Evolutionary conservation across 768 basidiomycete species (phyloP).

Genomic region (Russula foetens): DNA sequence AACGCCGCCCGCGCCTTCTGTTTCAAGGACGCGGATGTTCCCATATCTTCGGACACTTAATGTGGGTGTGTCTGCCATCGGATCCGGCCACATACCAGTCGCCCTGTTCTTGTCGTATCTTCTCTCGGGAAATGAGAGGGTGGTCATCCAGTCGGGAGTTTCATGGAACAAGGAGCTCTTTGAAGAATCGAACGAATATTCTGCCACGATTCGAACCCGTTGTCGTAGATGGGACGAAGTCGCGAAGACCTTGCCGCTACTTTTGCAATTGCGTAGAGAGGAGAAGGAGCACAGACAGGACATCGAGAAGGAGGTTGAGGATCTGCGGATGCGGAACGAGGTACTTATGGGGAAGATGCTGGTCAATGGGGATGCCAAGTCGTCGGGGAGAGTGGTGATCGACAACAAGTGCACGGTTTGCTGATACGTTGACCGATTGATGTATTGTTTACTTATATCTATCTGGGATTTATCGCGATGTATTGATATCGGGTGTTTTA

Average conservation of each 20-base stretch:
- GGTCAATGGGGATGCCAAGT: not conserved
- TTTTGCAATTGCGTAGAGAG: conserved; percentile 15
- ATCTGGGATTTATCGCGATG: not conserved
- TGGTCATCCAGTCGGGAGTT: conserved; percentile 8
- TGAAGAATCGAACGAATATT: conserved; percentile 1
- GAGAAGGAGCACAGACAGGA: conserved; percentile 14
- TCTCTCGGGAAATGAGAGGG: conserved; percentile 6
- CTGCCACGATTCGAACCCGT: not conserved
- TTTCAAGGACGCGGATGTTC: not conserved
- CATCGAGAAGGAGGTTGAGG: conserved; percentile 19
- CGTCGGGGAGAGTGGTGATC: not conserved
- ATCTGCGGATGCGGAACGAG: conserved; percentile 20
- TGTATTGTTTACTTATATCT: not conserved
- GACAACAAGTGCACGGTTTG: conserved; percentile 9
- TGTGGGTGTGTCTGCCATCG: conserved; percentile 18
- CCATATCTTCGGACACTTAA: conserved; percentile 5
- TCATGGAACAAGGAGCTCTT: conserved; percentile 9
- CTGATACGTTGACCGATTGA: not conserved
- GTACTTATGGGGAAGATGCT: conserved; percentile 10
- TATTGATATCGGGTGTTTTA: not conserved
- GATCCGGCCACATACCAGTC: conserved; percentile 12
- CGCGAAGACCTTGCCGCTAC: conserved; percentile 14
- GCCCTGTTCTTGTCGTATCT: conserved; percentile 18
- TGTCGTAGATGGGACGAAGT: conserved; percentile 13
- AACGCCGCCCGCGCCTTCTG: not conserved